Base-by-base conservation (phyloP, 352 stramenopile genomes). In the Peronospora belbahrii region DNA sequence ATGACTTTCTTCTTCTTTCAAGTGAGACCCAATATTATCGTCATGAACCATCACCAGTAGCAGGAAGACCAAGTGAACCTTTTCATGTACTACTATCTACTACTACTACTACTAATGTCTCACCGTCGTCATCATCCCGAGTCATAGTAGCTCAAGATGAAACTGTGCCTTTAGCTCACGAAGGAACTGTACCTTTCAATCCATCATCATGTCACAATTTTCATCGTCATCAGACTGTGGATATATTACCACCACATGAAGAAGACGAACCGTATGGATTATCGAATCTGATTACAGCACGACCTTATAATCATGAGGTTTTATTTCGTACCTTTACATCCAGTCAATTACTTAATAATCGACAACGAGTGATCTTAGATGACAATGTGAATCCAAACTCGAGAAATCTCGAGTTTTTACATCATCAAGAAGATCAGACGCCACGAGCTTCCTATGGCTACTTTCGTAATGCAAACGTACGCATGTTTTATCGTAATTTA, bases 261-360 rank as follows among this genome's bases (percentile, higher is more conserved):
- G n/a, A n/a, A n/a, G n/a, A n/a, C n/a, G 54, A 66, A 22, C 55
- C 59, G 0, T 9, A 22, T 1, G 36, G 39, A 1, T 3, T 42
- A 2, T 56, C 60, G 0, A 42, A 59, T 32, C 55, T 85, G 34
- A 53, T 63, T 11, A 74, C 70, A 43, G 59, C 66, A 6, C 70
- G 63, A 0, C 65, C 65, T n/a, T n/a, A n/a, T 5, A 70, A 82
- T 42, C 75, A 67, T 6, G 74, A 85, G 40, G n/a, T n/a, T n/a
- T 68, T 88, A 5, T 85, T 84, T 45, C 74, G 77, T 19, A 86
- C 77, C 17, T 71, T 83, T 48, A 88, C 77, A 24, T 81, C 67
- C n/a, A 70, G 57, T 4, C 68, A 80, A 17, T 62, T 74, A 49
- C 56, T 86, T n/a, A 84, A 70, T 41, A 65, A 56, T 33, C 67